Base-by-base conservation (phyloP, 495 filamentous ascomycete species). In the Aspergillus funiculosus region DNA sequence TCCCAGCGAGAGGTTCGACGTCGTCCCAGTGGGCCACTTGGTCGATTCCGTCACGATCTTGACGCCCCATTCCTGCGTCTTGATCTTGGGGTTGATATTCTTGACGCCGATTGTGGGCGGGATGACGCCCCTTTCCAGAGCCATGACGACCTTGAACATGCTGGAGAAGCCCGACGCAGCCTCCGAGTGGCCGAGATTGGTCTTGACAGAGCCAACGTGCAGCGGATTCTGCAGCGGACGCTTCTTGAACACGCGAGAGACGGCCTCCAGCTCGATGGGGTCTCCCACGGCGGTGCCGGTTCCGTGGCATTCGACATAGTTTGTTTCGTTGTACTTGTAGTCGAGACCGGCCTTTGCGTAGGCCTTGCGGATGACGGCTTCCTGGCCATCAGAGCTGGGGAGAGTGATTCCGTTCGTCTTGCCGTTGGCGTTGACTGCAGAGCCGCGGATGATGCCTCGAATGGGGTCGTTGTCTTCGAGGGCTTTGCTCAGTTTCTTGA, bases 151-250 rank as follows among this genome's bases (percentile, higher is more conserved):
- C 58, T 83, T 84, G 1, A 86, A 56, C 0, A 83, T 18, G 1
- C 71, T 72, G 1, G 79, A 76, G 32, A 83, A 29, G 4, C 76
- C 80, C 0, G 74, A 73, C 2, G 73, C 67, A 8, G 67, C 78
- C 50, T 78, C 77, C 1, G 52, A 48, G 50, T 80, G 78, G 0
- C 79, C 77, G 43, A 79, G 48, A 22, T 74, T 71, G 1, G 74
- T 66, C 44, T 79, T 42, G 19, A 39, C 24, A 1, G 39, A 34
- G 0, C 61, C 62, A 15, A 71, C 54, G 4, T 35, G 20, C 0
- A 64, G n/a, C n/a, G n/a, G n/a, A n/a, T n/a, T n/a, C n/a, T n/a
- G n/a, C n/a, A n/a, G n/a, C n/a, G n/a, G 28, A 0, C 46, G 48
- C 6, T 36, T 38, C 1, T 0, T 42, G 32, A 80, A 78, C 1